Evolutionary conservation across 495 filamentous ascomycete genomes (phyloP).

Genomic region (Penicillium dipodomyicola): DNA sequence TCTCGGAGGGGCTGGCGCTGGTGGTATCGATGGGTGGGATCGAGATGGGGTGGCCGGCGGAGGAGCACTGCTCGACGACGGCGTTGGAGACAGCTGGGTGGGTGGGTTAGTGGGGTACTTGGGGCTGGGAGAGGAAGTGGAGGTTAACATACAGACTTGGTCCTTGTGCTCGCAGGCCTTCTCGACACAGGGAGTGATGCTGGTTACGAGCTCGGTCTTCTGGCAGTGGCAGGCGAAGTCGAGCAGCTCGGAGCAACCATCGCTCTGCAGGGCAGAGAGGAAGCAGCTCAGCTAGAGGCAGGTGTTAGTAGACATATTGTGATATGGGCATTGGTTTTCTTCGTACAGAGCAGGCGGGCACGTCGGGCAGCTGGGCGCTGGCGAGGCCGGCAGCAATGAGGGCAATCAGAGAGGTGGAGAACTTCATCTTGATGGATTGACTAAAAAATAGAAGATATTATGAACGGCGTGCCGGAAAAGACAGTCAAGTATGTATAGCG

Average conservation of each 20-base stretch:
- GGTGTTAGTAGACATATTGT: conserved; percentile 2
- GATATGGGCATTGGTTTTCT: background rate
- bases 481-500: conserved; percentile 26
- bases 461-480: conserved; percentile 23
- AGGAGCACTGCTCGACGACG: conserved; percentile 35
- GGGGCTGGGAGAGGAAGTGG: background rate
- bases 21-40: conserved; percentile 35
- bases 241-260: conserved; percentile 44
- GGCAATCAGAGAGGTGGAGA: conserved; percentile 34
- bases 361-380: conserved; percentile 39
- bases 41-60: conserved; percentile 39
- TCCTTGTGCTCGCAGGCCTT: conserved; percentile 37
- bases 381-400: conserved; percentile 39
- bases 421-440: conserved; percentile 38
- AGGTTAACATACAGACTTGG: conserved; percentile 34
- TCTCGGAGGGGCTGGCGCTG: background rate
- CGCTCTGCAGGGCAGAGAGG: conserved; percentile 34
- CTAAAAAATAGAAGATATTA: conserved; percentile 5
- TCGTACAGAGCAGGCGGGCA: conserved; percentile 48
- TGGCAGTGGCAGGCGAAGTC: conserved; percentile 55
- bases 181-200: conserved; percentile 47
- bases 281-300: conserved; percentile 43
- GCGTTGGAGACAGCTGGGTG: conserved; percentile 36
- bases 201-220: conserved; percentile 39
- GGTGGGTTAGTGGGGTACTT: conserved; percentile 2